Conservation (phyloP, 116 monocot genomes). For the Posidonia oceanica region DNA sequence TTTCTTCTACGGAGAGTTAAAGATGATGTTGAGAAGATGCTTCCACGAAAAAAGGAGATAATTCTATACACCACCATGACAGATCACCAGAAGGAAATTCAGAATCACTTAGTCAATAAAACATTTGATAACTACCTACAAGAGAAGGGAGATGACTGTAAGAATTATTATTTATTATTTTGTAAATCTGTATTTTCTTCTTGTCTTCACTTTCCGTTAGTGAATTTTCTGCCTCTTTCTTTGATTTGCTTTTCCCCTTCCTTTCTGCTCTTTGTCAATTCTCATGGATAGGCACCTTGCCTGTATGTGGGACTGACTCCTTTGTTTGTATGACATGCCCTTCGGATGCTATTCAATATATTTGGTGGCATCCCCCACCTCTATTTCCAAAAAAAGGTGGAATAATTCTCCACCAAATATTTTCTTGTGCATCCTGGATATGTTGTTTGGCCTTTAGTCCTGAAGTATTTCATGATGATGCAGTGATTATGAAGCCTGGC, state of each 20-base stretch:
- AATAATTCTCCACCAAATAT: too few species aligned
- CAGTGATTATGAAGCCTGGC: slow-evolving; percentile 45
- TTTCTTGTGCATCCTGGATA: background rate
- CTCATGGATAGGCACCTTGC: too few species aligned
- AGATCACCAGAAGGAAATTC: slow-evolving; percentile 66
- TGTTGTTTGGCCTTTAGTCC: background rate
- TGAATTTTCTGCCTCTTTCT: background rate
- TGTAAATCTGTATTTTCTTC: background rate
- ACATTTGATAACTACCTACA: slow-evolving; percentile 62
- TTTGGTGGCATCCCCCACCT: too few species aligned
- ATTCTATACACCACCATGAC: slow-evolving; percentile 95
- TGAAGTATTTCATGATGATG: background rate
- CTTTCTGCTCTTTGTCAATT: background rate
- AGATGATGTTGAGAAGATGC: slow-evolving; percentile 84
- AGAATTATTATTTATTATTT: background rate
- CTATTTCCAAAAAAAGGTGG: too few species aligned
- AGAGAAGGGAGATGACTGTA: slow-evolving; percentile 27
- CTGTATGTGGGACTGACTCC: too few species aligned
- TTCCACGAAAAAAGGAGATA: slow-evolving; percentile 93
- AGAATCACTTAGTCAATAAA: slow-evolving; percentile 59
- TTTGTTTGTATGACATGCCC: too few species aligned
- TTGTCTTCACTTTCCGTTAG: background rate
- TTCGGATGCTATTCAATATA: too few species aligned
- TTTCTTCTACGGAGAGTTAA: slow-evolving; percentile 91
- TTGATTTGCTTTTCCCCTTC: background rate